Percentiles rank a stretch among this genome's conserved stretches.
These are phyloP conservation scores for Streptanthus diversifolius DNA, from an alignment of 345 rosid species.

Conservation along the genomic window DNA sequence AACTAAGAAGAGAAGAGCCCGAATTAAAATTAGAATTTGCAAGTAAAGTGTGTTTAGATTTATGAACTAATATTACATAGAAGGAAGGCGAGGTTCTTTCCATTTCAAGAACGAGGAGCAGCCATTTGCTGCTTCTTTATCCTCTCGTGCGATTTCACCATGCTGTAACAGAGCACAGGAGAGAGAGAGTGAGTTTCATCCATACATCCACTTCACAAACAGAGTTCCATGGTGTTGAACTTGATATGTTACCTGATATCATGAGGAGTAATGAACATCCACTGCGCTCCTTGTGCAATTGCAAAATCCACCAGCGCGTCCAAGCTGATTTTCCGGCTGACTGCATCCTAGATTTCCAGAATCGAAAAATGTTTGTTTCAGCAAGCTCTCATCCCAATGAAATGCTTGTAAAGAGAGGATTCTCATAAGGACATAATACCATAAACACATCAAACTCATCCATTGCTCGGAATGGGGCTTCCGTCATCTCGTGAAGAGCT, in stretches of 20 bases:
- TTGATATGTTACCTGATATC: slow-evolving; percentile 64
- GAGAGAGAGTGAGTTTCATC: not conserved
- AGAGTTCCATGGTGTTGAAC: slow-evolving; percentile 1
- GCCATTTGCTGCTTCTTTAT: slow-evolving; percentile 96
- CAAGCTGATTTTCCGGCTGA: slow-evolving; percentile 90
- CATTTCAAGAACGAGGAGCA: slow-evolving; percentile 73
- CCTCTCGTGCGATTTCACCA: slow-evolving; percentile 63
- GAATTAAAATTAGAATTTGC: not conserved
- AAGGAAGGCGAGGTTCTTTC: not conserved
- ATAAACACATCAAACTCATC: slow-evolving; percentile 98
- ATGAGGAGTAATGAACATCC: slow-evolving; percentile 99
- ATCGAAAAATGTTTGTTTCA: not conserved
- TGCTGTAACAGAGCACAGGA: slow-evolving; percentile 44
- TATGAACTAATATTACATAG: not conserved
- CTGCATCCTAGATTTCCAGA: slow-evolving; percentile 68
- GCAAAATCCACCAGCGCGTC: slow-evolving; percentile 89
- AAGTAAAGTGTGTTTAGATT: not conserved
- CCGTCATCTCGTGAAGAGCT: slow-evolving; percentile 91
- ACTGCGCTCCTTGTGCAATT: slow-evolving; percentile 72
- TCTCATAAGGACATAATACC: slow-evolving; percentile 43
- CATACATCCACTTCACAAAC: not conserved
- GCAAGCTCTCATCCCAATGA: not conserved
- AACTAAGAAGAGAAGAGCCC: no score
- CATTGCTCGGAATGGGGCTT: slow-evolving; percentile 96
- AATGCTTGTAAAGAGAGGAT: not conserved